Base-by-base conservation (phyloP, 2,329 filamentous ascomycete genomes). In the Neonectria hederae region DNA sequence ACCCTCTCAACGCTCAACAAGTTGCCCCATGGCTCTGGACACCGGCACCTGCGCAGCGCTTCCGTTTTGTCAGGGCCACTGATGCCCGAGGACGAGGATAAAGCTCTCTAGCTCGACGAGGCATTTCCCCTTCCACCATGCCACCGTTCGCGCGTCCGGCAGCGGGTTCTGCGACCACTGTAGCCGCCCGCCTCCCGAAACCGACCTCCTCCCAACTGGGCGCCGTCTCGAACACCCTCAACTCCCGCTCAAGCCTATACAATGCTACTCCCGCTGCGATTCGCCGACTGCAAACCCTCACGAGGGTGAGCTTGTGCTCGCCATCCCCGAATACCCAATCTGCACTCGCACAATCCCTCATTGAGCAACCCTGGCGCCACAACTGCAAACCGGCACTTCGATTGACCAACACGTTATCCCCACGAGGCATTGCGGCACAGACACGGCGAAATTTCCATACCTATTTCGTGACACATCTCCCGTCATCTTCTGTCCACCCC, bases 401-500 rank as follows among this genome's bases (percentile, higher is more conserved):
- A 46, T 57, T 54, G 30, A 24, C 55, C 53, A 51, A n/a, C 48
- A 51, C 26, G 51, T 40, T 52, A 32, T 63, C 61, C 49, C 52
- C 65, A 26, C 61, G 55, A 45, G 48, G 24, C 54, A 45, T 46
- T 54, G 62, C 69, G 48, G 55, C 60, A 43, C 32, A 65, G 8
- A 43, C 64, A 19, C 82, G 80, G 56, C 86, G 87, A 52, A 78
- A 80, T 67, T 98, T 98, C 79, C 94, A 97, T 82, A 94, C 97
- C 73, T 98, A 99, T 83, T 99, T 99, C 79, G 93, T 98, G 64
- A 97, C 96, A 9, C 93, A 97, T 78, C 87, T 99, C 2, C 95
- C 96, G 5, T 97, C 94, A 19, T 97, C 94, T 14, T 97, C 94
- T 4, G 86, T 97, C 48, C 92, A 97, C 72, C 95, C 96, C 8